These are phyloP conservation scores for Telopea speciosissima DNA, from an alignment of 177 flowering plant species.

Conservation along the genomic window DNA sequence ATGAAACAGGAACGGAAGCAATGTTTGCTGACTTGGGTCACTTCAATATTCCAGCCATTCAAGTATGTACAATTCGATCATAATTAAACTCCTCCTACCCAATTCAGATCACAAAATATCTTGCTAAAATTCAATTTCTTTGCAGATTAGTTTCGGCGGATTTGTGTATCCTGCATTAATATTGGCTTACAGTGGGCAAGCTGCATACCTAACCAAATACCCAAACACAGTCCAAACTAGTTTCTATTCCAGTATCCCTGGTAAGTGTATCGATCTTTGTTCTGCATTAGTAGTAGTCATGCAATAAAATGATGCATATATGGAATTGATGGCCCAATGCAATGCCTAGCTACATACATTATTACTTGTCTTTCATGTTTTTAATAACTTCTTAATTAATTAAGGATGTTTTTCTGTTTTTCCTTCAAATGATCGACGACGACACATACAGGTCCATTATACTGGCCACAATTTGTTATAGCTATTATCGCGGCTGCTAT, in stretches of 20 bases:
- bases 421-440: background rate
- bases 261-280: conserved; percentile 32
- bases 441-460: conserved; percentile 46
- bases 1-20: conserved; percentile 62
- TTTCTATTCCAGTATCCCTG: conserved; percentile 53
- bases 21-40: conserved; percentile 80
- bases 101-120: too few species aligned
- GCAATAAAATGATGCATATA: too few species aligned
- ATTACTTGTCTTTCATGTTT: too few species aligned
- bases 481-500: conserved; percentile 56
- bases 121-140: background rate
- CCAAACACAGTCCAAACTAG: conserved; percentile 28
- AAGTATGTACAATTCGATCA: conserved; percentile 26
- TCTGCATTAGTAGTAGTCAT: too few species aligned
- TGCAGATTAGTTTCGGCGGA: conserved; percentile 55
- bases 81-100: background rate
- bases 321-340: too few species aligned
- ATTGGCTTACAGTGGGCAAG: conserved; percentile 53
- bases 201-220: conserved; percentile 49
- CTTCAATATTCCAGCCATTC: conserved; percentile 48
- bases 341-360: too few species aligned
- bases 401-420: too few species aligned
- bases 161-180: conserved; percentile 45
- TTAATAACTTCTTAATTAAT: too few species aligned
- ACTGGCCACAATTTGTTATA: conserved; percentile 57